Percentiles rank a stretch among this genome's conserved stretches.
These are phyloP conservation scores for Pyrrhoderma lamaoense DNA, from an alignment of 1,284 basidiomycete genomes.

Conservation along the genomic window DNA sequence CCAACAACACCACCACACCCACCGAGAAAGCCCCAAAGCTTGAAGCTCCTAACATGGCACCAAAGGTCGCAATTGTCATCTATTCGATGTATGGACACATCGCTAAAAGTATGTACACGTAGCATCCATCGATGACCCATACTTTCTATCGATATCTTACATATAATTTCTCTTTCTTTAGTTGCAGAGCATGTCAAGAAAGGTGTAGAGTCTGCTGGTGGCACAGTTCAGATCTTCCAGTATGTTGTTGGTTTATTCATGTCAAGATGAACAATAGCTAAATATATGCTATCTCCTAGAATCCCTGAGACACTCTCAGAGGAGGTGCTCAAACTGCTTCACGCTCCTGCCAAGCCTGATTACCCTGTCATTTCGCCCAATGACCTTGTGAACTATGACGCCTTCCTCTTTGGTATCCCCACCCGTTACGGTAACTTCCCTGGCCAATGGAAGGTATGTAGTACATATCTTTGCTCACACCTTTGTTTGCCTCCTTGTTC, in stretches of 20 bases:
- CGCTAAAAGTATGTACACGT: slow-evolving; percentile 45
- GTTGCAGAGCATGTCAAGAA: slow-evolving; percentile 76
- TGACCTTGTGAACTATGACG: slow-evolving; percentile 61
- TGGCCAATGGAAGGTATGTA: slow-evolving; percentile 58
- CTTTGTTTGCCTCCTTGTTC: too few species aligned
- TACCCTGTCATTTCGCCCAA: slow-evolving; percentile 68
- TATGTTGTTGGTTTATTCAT: slow-evolving; percentile 29
- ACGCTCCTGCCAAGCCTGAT: slow-evolving; percentile 64
- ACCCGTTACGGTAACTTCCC: slow-evolving; percentile 73
- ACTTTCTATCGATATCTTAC: slow-evolving; percentile 1
- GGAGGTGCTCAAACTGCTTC: slow-evolving; percentile 70
- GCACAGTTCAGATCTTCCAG: slow-evolving; percentile 68
- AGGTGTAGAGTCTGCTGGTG: slow-evolving; percentile 69
- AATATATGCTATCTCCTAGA: slow-evolving; percentile 31
- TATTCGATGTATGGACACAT: slow-evolving; percentile 83
- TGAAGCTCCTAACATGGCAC: slow-evolving; percentile 23
- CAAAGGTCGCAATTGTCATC: slow-evolving; percentile 74
- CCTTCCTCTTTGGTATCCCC: slow-evolving; percentile 69
- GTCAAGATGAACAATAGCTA: not conserved
- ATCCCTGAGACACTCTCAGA: slow-evolving; percentile 79
- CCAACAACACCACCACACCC: too few species aligned
- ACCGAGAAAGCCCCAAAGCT: too few species aligned
- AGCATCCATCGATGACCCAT: not conserved
- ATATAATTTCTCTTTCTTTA: slow-evolving; percentile 25
- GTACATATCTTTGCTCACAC: too few species aligned